Percentiles rank a stretch among this genome's conserved stretches.
Conservation (phyloP, 495 filamentous ascomycete genomes). For the Hypoxylon trugodes region DNA sequence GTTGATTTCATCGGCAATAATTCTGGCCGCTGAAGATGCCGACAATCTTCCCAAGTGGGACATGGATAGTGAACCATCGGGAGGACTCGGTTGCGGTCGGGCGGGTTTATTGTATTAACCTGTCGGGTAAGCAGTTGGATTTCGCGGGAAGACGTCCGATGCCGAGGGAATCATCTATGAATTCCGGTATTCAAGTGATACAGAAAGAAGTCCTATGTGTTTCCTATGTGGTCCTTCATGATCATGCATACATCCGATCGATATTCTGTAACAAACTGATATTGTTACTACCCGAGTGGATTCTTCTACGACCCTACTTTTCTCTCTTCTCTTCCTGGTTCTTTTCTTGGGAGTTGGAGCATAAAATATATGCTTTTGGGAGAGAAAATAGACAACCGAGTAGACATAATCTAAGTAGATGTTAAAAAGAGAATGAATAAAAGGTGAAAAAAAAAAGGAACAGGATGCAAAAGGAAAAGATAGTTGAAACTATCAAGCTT, state of each 20-base stretch:
- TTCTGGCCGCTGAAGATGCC: constrained; percentile 21
- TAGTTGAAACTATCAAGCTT: not conserved
- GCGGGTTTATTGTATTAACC: constrained; percentile 11
- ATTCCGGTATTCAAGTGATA: constrained; percentile 24
- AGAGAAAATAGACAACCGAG: too few species aligned
- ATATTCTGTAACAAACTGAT: not conserved
- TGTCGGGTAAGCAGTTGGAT: constrained; percentile 5
- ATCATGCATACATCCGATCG: not conserved
- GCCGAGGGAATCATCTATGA: constrained; percentile 11
- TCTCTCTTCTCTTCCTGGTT: too few species aligned
- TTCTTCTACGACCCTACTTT: too few species aligned
- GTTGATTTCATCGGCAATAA: constrained; percentile 26
- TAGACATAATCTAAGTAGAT: too few species aligned
- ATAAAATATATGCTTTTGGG: too few species aligned
- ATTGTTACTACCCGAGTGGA: too few species aligned
- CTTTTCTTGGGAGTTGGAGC: too few species aligned
- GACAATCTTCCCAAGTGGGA: constrained; percentile 31
- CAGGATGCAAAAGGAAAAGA: too few species aligned
- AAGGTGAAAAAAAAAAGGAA: too few species aligned
- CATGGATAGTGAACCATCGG: constrained; percentile 20
- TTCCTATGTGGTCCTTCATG: not conserved
- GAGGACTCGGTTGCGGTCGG: constrained; percentile 33
- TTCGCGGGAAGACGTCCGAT: constrained; percentile 7
- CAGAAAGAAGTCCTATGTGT: too few species aligned
- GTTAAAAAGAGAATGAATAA: too few species aligned